Evolutionary conservation across 2,329 filamentous ascomycete genomes (phyloP), one percentile per base, ranked within the genome.

Genomic region (Albifimbria verrucaria): DNA sequence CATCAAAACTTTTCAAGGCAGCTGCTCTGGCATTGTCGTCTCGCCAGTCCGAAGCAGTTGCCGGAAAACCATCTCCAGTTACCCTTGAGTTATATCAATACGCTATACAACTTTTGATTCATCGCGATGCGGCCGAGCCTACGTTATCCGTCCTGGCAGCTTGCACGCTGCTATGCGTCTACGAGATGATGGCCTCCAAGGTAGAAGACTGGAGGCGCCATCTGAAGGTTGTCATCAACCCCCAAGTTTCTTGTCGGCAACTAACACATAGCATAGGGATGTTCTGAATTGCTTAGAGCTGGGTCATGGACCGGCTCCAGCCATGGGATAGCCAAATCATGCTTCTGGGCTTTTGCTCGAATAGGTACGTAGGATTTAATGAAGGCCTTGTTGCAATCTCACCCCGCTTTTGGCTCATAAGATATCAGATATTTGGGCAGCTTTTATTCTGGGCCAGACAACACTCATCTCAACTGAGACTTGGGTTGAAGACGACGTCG

Each of bases 111-210:
- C 47, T 52, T 22, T 43, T 56, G 1, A 21, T 56, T 7, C 50
- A 51, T 20, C 55, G 52, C 15, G 55, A 56, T 22, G 52, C 55
- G 11, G 47, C 39, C 12, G 52, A 52, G 18, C 45, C 55, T 3
- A 50, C 50, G 18, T 25, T 47, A 2, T 49, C 45, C 3, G 45
- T 54, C 18, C 9, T 56, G 15, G 52, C 55, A 17, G 36, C 55
- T 4, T 56, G 55, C 32, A 56, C 55, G 2, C 32, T 56, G 1
- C 52, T 56, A 7, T 56, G 55, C 26, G 49, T 56, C 18, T 56
- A 56, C 7, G 55, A 56, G 32, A 56, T 56, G 55, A 56, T 56
- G 55, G 55, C 41, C 5, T 56, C 55, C 23, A 52, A 49, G 17
- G 52, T 56, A 5, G 26, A 26, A 2, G 55, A 54, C 20, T 56